Evolutionary conservation across 768 basidiomycete genomes (phyloP).

Genomic region (Kwoniella heveanensis): DNA sequence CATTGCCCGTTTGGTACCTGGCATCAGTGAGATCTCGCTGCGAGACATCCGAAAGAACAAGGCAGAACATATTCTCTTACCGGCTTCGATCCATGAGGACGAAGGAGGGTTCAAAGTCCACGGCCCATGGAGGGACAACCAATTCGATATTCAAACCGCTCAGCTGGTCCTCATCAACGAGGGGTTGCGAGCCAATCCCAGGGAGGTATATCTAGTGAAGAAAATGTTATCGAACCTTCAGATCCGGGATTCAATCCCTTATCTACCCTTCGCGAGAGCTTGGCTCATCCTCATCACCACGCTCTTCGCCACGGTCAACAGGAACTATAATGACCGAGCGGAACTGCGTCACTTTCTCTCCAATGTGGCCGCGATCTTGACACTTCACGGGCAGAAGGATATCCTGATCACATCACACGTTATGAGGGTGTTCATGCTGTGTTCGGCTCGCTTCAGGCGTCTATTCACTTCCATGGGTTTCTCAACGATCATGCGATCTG

Average conservation of each 20-base stretch:
- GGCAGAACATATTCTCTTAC: constrained; percentile 42
- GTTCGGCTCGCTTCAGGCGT: constrained; percentile 44
- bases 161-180: constrained; percentile 38
- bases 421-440: constrained; percentile 47
- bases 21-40: constrained; percentile 35
- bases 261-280: constrained; percentile 36
- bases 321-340: constrained; percentile 48
- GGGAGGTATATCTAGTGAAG: constrained; percentile 46
- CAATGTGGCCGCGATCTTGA: constrained; percentile 35
- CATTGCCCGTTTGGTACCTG: constrained; percentile 25
- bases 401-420: constrained; percentile 33
- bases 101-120: constrained; percentile 47
- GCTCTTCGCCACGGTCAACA: constrained; percentile 37
- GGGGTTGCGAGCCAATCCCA: constrained; percentile 37
- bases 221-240: constrained; percentile 49
- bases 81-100: constrained; percentile 50
- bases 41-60: constrained; percentile 47
- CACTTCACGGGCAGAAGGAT: constrained; percentile 27
- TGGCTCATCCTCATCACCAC: constrained; percentile 41
- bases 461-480: constrained; percentile 45
- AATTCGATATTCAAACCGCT: constrained; percentile 38
- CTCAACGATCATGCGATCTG: constrained; percentile 31
- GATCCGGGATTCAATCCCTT: constrained; percentile 32
- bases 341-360: constrained; percentile 46
- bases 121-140: constrained; percentile 38